Percentiles rank a stretch among this genome's conserved stretches.
phyloP scores from a whole-genome alignment of 305 asterid genomes.

The Fraxinus latifolia region DNA sequence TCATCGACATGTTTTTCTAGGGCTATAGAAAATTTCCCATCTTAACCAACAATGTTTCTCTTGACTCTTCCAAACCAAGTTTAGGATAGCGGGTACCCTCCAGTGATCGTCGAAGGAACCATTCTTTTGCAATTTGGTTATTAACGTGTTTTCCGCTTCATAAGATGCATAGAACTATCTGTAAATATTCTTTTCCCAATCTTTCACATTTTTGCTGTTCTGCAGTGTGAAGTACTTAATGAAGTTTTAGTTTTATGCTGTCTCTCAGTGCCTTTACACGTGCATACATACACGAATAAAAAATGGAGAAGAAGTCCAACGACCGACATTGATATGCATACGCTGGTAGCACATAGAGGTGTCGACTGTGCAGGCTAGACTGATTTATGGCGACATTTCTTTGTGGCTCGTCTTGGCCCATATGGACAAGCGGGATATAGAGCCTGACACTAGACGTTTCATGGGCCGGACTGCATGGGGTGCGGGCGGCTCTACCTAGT shows the following conservation, averaged over 20 bases:
- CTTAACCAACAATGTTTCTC: constrained; percentile 3
- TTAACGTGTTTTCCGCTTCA: neutral
- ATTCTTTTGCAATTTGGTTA: neutral
- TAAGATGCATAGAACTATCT: neutral
- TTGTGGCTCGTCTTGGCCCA: too few relatives aligned
- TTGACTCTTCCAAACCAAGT: neutral
- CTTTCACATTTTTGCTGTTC: neutral
- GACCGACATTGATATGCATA: neutral
- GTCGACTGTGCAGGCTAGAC: neutral
- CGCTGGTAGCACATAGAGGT: neutral
- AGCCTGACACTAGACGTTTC: too few relatives aligned
- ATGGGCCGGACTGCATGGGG: too few relatives aligned
- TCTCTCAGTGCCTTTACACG: neutral
- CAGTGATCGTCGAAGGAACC: neutral
- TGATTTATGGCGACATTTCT: neutral
- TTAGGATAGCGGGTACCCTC: neutral
- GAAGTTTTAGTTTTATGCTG: neutral
- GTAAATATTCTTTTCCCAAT: neutral
- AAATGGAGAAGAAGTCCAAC: neutral
- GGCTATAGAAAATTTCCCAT: constrained; percentile 19
- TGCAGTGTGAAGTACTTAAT: neutral
- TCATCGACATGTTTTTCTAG: constrained; percentile 18
- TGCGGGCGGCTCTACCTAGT: too few relatives aligned
- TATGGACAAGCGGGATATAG: too few relatives aligned
- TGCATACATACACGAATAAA: neutral